phyloP scores from a whole-genome alignment of 2,329 filamentous ascomycete species.

The Cladosporium sp. region DNA sequence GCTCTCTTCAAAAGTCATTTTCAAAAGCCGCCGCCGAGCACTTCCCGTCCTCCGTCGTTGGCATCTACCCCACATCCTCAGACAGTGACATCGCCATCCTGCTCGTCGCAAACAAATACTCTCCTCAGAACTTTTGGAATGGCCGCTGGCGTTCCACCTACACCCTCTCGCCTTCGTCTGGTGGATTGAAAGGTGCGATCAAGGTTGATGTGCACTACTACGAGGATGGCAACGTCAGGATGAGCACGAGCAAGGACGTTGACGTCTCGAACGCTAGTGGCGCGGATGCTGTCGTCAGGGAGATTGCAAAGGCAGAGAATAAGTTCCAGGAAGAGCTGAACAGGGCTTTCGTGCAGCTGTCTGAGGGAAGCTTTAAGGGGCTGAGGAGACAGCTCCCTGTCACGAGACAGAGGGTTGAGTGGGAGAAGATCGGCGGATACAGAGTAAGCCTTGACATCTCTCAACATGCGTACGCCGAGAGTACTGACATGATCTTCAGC shows the following conservation, averaged over 20 bases:
- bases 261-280: constrained; percentile 51
- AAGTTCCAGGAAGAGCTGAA: constrained; percentile 97
- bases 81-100: constrained; percentile 72
- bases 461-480: not conserved
- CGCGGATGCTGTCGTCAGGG: constrained; percentile 64
- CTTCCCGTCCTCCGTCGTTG: constrained; percentile 73
- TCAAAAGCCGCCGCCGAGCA: constrained; percentile 76
- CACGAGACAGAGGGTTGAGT: constrained; percentile 97
- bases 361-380: constrained; percentile 92
- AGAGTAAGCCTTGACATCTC: constrained; percentile 49
- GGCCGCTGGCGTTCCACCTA: constrained; percentile 93
- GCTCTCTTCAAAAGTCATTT: constrained; percentile 75
- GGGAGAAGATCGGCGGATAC: constrained; percentile 97
- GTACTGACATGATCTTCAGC: constrained; percentile 17
- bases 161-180: constrained; percentile 60
- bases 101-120: constrained; percentile 94
- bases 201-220: constrained; percentile 99
- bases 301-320: constrained; percentile 75
- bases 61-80: constrained; percentile 73
- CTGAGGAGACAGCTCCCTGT: constrained; percentile 89
- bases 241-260: constrained; percentile 79
- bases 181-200: constrained; percentile 67
- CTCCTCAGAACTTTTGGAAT: constrained; percentile 98
- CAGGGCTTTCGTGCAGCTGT: constrained; percentile 76
- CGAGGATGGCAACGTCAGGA: constrained; percentile 94